Percentiles rank a stretch among this genome's conserved stretches.
Evolutionary conservation across 2,329 filamentous ascomycete species (phyloP).

Genomic region (Hortaea werneckii): DNA sequence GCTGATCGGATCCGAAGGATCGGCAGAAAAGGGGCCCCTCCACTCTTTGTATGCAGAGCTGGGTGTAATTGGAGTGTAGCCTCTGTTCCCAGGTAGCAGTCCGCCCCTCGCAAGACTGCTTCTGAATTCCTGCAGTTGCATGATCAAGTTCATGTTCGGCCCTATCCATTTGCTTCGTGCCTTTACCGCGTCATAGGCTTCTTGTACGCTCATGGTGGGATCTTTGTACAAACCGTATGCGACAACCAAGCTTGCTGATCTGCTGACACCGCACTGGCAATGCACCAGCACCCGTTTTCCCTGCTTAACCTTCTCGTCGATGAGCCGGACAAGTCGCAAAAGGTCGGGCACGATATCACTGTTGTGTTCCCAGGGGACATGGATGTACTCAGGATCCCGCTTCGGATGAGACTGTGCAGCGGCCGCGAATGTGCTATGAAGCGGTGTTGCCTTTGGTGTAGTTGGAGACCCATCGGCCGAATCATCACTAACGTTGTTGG

Average conservation of each 20-base stretch:
- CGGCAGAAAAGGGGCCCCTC: slow-evolving; percentile 19
- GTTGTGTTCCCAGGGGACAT: slow-evolving; percentile 82
- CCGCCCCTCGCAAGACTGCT: slow-evolving; percentile 34
- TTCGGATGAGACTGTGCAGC: slow-evolving; percentile 23
- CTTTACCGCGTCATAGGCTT: slow-evolving; percentile 73
- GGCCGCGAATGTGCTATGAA: slow-evolving; percentile 13
- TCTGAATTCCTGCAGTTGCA: slow-evolving; percentile 72
- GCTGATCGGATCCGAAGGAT: slow-evolving; percentile 6
- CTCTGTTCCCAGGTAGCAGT: slow-evolving; percentile 22
- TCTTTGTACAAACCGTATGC: slow-evolving; percentile 76
- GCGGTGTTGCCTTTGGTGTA: slow-evolving; percentile 46
- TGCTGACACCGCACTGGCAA: slow-evolving; percentile 77
- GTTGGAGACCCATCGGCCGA: slow-evolving; percentile 31
- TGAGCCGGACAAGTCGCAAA: slow-evolving; percentile 62
- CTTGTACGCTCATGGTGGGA: slow-evolving; percentile 65
- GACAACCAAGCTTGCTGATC: slow-evolving; percentile 77
- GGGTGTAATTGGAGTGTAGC: slow-evolving; percentile 24
- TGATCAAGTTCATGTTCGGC: slow-evolving; percentile 86
- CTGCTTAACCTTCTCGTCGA: slow-evolving; percentile 60
- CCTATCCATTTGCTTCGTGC: slow-evolving; percentile 78
- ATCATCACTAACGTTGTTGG: background rate
- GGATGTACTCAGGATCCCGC: slow-evolving; percentile 66
- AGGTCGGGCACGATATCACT: slow-evolving; percentile 74
- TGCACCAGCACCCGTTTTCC: slow-evolving; percentile 74
- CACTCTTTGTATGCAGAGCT: slow-evolving; percentile 24